Conservation (phyloP, 2,329 filamentous ascomycete genomes). For the Talaromyces sp. region DNA sequence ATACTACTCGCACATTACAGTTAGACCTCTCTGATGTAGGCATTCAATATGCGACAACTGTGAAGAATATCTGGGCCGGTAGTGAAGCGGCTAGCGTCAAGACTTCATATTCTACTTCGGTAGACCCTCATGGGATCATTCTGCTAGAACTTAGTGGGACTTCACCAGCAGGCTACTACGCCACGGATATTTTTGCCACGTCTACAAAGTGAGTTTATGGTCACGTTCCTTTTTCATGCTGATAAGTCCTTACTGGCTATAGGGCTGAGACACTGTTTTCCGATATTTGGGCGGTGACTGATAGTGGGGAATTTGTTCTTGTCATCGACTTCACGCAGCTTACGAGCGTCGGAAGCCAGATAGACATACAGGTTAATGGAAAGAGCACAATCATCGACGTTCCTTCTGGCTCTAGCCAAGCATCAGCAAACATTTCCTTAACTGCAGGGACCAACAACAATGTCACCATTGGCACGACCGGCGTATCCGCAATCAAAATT, state of each 20-base stretch:
- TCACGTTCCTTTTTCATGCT: not conserved
- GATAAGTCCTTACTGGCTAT: not conserved
- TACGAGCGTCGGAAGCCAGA: not conserved
- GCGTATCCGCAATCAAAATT: conserved; percentile 18
- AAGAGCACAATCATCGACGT: not conserved
- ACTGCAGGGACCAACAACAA: conserved; percentile 20
- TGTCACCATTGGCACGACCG: conserved; percentile 16
- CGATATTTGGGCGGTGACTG: conserved; percentile 23
- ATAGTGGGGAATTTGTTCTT: conserved; percentile 20
- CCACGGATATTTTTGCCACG: conserved; percentile 11
- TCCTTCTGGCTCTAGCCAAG: not conserved
- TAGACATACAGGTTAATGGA: not conserved
- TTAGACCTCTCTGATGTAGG: conserved; percentile 40
- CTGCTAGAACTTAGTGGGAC: conserved; percentile 25
- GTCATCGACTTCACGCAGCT: conserved; percentile 13
- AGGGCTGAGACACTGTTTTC: not conserved
- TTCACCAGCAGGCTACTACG: conserved; percentile 17
- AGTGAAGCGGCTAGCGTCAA: conserved; percentile 14
- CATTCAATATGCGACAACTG: conserved; percentile 29
- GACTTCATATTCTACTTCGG: conserved; percentile 20
- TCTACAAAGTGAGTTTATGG: conserved; percentile 13
- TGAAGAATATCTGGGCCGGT: conserved; percentile 26
- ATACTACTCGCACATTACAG: conserved; percentile 36
- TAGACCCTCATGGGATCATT: conserved; percentile 25
- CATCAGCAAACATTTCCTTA: conserved; percentile 13